Evolutionary conservation across 306 rosid genomes (phyloP).

Genomic region (Dryas drummondii): DNA sequence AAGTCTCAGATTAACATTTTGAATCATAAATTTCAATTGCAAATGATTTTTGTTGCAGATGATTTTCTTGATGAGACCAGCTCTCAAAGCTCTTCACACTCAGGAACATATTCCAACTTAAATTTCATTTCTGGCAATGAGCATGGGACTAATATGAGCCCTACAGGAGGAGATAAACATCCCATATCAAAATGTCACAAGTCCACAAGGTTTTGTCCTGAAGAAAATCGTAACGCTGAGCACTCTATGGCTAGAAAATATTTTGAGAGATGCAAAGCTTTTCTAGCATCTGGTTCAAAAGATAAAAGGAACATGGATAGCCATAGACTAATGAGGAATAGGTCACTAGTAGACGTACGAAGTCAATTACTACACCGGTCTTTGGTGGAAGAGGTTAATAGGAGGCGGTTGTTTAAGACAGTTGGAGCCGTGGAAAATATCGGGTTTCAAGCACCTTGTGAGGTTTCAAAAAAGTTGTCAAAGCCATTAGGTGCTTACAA

Average conservation of each 20-base stretch:
- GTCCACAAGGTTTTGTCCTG: slow-evolving; percentile 52
- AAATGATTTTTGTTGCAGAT: slow-evolving; percentile 54
- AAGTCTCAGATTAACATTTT: slow-evolving; percentile 6
- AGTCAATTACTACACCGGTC: slow-evolving; percentile 74
- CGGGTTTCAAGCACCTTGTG: slow-evolving; percentile 70
- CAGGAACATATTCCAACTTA: slow-evolving; percentile 61
- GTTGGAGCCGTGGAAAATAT: slow-evolving; percentile 78
- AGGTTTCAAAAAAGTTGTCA: slow-evolving; percentile 41
- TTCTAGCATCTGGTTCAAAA: slow-evolving; percentile 34
- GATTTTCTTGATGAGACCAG: slow-evolving; percentile 63
- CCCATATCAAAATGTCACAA: slow-evolving; percentile 43
- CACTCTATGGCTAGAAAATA: slow-evolving; percentile 14
- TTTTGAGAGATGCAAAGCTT: slow-evolving; percentile 39
- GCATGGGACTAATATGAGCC: slow-evolving; percentile 34
- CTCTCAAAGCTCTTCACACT: slow-evolving; percentile 67
- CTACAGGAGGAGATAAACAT: slow-evolving; percentile 42
- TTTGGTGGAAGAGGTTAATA: slow-evolving; percentile 70
- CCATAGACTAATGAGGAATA: slow-evolving; percentile 55
- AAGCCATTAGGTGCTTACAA: slow-evolving; percentile 26
- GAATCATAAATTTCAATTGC: slow-evolving; percentile 13
- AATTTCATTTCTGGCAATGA: slow-evolving; percentile 47
- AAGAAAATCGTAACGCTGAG: slow-evolving; percentile 34
- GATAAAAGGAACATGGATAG: slow-evolving; percentile 43
- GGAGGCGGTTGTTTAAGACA: slow-evolving; percentile 70
- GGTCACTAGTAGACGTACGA: slow-evolving; percentile 61